Conservation (phyloP, 352 stramenopile species). For the Hyaloperonospora arabidopsidis region DNA sequence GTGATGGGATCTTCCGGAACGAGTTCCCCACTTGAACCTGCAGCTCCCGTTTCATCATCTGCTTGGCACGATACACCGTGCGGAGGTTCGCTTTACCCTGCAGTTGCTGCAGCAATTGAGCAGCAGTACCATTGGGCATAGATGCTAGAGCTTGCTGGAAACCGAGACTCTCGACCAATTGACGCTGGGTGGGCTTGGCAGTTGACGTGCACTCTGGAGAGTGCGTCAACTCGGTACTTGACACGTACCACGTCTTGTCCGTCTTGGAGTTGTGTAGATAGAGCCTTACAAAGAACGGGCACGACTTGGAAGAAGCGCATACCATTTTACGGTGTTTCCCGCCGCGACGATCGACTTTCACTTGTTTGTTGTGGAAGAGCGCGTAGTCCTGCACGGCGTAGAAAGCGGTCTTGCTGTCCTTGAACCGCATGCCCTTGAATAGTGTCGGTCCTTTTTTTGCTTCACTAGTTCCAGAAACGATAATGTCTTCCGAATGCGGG, state of each 20-base stretch:
- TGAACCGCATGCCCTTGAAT: conserved; percentile 37
- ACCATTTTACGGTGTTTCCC: conserved; percentile 54
- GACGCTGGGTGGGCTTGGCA: conserved; percentile 47
- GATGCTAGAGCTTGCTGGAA: conserved; percentile 34
- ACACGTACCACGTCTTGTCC: conserved; percentile 57
- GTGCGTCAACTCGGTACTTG: conserved; percentile 38
- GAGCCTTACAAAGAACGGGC: conserved; percentile 61
- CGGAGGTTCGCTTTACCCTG: conserved; percentile 37
- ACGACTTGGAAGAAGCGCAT: conserved; percentile 32
- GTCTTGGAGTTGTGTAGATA: conserved; percentile 53
- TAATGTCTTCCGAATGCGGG: no score
- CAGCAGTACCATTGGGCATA: conserved; percentile 27
- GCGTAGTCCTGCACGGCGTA: conserved; percentile 61
- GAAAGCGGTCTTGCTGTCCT: conserved; percentile 39
- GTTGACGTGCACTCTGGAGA: conserved; percentile 34
- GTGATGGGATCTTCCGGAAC: conserved; percentile 38
- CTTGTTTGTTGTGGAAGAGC: conserved; percentile 47
- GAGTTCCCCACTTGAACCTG: conserved; percentile 26
- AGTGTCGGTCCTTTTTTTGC: conserved; percentile 20
- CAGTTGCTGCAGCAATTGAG: conserved; percentile 31
- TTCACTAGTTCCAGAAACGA: no score
- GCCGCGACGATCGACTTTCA: conserved; percentile 43
- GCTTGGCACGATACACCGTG: conserved; percentile 51
- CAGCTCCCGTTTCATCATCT: conserved; percentile 34
- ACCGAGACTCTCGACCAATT: conserved; percentile 39